A percentile compares a stretch with the other conserved stretches of the same genome.
These are phyloP conservation scores for Eucalyptus erythrocorys DNA, from an alignment of 345 rosid species.

Conservation along the genomic window DNA sequence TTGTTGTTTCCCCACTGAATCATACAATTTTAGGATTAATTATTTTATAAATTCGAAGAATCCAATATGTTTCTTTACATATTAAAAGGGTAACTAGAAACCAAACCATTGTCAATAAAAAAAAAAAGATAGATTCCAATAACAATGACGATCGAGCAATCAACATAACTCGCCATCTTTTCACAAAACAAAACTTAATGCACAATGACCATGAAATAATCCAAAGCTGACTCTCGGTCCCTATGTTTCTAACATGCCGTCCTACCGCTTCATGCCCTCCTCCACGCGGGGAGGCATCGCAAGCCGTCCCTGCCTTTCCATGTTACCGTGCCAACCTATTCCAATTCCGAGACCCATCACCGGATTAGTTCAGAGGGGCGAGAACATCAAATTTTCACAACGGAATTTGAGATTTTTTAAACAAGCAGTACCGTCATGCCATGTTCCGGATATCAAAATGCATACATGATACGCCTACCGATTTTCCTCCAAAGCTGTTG, in stretches of 20 bases:
- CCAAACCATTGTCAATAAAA: background rate
- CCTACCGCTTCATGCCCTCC: conserved; percentile 22
- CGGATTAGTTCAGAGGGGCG: background rate
- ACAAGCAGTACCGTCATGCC: background rate
- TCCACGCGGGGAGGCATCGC: conserved; percentile 25
- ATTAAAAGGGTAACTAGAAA: background rate
- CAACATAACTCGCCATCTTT: background rate
- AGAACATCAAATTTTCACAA: background rate
- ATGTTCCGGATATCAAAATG: background rate
- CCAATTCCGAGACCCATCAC: background rate
- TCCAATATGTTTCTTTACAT: background rate
- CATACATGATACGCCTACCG: background rate
- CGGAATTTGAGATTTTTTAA: background rate
- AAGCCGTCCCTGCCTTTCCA: conserved; percentile 34
- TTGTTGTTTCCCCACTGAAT: background rate
- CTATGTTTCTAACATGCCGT: background rate
- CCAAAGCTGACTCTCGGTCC: background rate
- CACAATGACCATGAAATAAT: background rate
- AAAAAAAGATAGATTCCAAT: background rate
- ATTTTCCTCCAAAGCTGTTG: background rate
- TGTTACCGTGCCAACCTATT: conserved; percentile 67
- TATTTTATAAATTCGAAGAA: background rate
- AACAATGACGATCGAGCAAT: background rate
- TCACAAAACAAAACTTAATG: background rate
- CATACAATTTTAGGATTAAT: background rate